phyloP scores from a whole-genome alignment of 2,329 filamentous ascomycete genomes.

The Thielaviopsis musarum region DNA sequence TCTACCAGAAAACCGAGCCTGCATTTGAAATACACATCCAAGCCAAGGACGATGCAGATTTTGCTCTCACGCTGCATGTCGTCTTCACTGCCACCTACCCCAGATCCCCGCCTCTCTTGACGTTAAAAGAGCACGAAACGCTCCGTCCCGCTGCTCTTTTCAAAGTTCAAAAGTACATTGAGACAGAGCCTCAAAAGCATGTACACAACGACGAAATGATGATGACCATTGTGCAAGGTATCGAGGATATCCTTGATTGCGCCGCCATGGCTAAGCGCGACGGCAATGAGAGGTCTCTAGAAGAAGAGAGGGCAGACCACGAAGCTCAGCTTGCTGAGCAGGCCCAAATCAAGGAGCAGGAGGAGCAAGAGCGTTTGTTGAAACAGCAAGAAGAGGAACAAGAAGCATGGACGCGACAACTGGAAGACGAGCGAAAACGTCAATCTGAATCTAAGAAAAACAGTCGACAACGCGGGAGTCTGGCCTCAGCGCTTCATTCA shows the following conservation, averaged over 20 bases:
- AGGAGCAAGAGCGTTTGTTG: slow-evolving; percentile 33
- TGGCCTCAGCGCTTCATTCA: slow-evolving; percentile 15
- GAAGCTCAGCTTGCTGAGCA: slow-evolving; percentile 52
- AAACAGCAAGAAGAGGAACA: slow-evolving; percentile 52
- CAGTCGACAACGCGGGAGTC: slow-evolving; percentile 28
- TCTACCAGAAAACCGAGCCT: slow-evolving; percentile 55
- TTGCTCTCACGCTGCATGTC: slow-evolving; percentile 56
- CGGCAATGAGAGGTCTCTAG: slow-evolving; percentile 63
- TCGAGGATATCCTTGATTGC: slow-evolving; percentile 68
- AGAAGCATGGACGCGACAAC: slow-evolving; percentile 49
- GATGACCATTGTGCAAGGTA: slow-evolving; percentile 48
- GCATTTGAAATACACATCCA: slow-evolving; percentile 68
- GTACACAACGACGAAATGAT: slow-evolving; percentile 41
- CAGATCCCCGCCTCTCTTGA: slow-evolving; percentile 59
- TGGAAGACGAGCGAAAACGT: slow-evolving; percentile 54
- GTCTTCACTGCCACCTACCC: slow-evolving; percentile 83
- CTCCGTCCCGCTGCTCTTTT: slow-evolving; percentile 55
- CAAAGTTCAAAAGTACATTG: slow-evolving; percentile 49
- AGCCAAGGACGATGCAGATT: slow-evolving; percentile 54
- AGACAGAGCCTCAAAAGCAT: slow-evolving; percentile 38
- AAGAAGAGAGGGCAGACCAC: slow-evolving; percentile 74
- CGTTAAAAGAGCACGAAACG: slow-evolving; percentile 44
- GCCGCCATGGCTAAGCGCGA: slow-evolving; percentile 62
- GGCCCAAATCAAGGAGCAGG: slow-evolving; percentile 37
- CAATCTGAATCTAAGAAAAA: slow-evolving; percentile 46